Percentiles rank a stretch among this genome's conserved stretches.
These are phyloP conservation scores for Phytophthora foliorum DNA, from an alignment of 352 stramenopile genomes.

Conservation along the genomic window DNA sequence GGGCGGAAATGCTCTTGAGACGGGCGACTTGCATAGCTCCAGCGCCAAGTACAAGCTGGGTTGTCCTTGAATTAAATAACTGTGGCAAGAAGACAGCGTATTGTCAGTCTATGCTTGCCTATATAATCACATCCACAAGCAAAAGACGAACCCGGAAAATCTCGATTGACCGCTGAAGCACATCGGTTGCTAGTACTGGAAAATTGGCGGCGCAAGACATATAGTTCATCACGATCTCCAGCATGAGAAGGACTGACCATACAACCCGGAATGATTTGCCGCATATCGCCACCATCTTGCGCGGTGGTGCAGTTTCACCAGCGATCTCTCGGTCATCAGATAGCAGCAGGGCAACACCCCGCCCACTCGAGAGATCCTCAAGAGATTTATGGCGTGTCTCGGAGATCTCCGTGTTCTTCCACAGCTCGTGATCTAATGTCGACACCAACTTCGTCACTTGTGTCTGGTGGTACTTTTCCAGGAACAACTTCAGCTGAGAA, in stretches of 20 bases:
- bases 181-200: slow-evolving; percentile 94
- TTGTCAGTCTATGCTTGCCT: slow-evolving; percentile 9
- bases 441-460: slow-evolving; percentile 95
- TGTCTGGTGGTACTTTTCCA: slow-evolving; percentile 95
- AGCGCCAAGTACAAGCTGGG: slow-evolving; percentile 96
- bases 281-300: slow-evolving; percentile 91
- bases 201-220: slow-evolving; percentile 95
- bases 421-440: slow-evolving; percentile 95
- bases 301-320: slow-evolving; percentile 68
- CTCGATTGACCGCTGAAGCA: slow-evolving; percentile 94
- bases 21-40: slow-evolving; percentile 97
- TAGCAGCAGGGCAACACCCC: slow-evolving; percentile 81
- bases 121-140: not conserved
- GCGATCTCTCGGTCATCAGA: slow-evolving; percentile 75
- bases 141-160: slow-evolving; percentile 76
- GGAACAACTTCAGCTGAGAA: slow-evolving; percentile 95
- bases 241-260: slow-evolving; percentile 95
- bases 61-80: slow-evolving; percentile 97
- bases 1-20: slow-evolving; percentile 97
- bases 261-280: slow-evolving; percentile 95
- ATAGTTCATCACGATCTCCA: slow-evolving; percentile 97
- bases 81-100: slow-evolving; percentile 50
- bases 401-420: slow-evolving; percentile 95
- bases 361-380: slow-evolving; percentile 93
- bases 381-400: slow-evolving; percentile 91